These are phyloP conservation scores for Fusarium goolgardi DNA, from an alignment of 2,329 filamentous ascomycete species.

Conservation along the genomic window DNA sequence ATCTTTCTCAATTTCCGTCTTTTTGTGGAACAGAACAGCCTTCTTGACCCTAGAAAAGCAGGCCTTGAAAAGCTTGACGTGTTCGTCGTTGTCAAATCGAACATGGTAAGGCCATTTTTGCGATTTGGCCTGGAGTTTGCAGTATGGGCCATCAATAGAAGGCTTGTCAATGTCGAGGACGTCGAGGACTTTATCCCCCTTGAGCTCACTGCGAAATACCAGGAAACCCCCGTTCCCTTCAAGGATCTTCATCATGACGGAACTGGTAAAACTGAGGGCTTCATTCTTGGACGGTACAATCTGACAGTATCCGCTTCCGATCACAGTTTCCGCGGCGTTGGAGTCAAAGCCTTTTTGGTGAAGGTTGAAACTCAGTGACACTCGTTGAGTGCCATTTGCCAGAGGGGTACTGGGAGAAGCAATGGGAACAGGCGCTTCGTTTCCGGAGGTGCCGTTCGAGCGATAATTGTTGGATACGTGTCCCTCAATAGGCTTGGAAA, in stretches of 20 bases:
- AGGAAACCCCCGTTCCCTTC: conserved; percentile 2
- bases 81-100: conserved; percentile 25
- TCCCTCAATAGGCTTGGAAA: neutral
- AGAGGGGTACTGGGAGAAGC: neutral
- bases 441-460: neutral
- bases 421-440: neutral
- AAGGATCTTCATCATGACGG: conserved; percentile 33
- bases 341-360: neutral
- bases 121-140: conserved; percentile 27
- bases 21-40: conserved; percentile 3
- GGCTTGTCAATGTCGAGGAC: conserved; percentile 41
- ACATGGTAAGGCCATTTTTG: conserved; percentile 28
- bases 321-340: conserved; percentile 15
- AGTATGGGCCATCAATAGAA: conserved; percentile 38
- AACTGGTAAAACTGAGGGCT: conserved; percentile 18
- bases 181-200: conserved; percentile 29
- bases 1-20: neutral
- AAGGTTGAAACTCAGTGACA: neutral
- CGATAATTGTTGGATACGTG: neutral
- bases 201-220: conserved; percentile 24
- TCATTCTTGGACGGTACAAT: conserved; percentile 27
- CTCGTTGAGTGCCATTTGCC: neutral
- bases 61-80: conserved; percentile 34
- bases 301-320: conserved; percentile 37
- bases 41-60: conserved; percentile 21